Evolutionary conservation across 441 rosid species (phyloP).

Genomic region (Geranium incanum): DNA sequence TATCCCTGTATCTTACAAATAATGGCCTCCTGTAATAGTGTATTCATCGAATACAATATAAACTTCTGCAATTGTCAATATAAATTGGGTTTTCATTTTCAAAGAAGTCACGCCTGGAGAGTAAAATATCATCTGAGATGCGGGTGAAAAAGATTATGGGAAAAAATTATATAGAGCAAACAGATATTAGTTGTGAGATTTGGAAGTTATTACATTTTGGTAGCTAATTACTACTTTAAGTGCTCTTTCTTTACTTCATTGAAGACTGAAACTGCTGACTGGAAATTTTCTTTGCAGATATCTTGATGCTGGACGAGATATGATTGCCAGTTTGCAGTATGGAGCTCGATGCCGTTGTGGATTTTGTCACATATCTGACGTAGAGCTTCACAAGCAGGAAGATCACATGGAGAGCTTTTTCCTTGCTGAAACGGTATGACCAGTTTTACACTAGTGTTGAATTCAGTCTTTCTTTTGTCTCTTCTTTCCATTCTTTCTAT

Average conservation of each 20-base stretch:
- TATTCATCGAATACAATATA: too few species aligned
- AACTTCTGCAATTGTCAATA: too few species aligned
- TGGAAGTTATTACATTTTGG: not conserved
- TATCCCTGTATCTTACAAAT: too few species aligned
- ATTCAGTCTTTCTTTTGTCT: not conserved
- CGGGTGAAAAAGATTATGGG: not conserved
- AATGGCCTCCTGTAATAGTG: too few species aligned
- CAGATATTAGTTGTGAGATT: not conserved
- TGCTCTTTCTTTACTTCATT: conserved; percentile 14
- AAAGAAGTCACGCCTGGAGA: not conserved
- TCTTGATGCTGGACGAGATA: conserved; percentile 89
- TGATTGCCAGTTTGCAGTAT: conserved; percentile 90
- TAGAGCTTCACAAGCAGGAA: conserved; percentile 76
- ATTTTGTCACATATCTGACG: conserved; percentile 90
- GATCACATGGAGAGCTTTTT: conserved; percentile 99
- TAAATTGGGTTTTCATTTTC: not conserved
- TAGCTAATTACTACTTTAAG: not conserved
- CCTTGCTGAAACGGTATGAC: conserved; percentile 86
- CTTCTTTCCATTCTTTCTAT: not conserved
- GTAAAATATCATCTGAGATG: not conserved
- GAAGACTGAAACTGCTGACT: not conserved
- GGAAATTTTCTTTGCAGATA: conserved; percentile 41
- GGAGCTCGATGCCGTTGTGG: conserved; percentile 98
- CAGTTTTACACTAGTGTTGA: conserved; percentile 14
- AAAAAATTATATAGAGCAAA: not conserved